These are phyloP conservation scores for Starmera dryadoides DNA, from an alignment of 805 yeast species.

Conservation along the genomic window DNA sequence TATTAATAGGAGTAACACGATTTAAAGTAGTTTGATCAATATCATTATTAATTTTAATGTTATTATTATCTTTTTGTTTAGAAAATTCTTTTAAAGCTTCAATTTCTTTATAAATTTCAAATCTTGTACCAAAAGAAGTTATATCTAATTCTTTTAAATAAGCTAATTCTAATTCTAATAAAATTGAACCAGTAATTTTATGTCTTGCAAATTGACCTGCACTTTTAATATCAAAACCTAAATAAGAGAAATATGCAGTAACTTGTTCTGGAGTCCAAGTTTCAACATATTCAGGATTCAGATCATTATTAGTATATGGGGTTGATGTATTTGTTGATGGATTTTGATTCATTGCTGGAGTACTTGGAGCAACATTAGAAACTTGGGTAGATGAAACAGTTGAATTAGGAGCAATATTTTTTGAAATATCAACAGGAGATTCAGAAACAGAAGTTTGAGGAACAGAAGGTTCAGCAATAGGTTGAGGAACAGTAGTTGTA, in stretches of 20 bases:
- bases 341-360: no score
- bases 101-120: slow-evolving; percentile 85
- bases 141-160: slow-evolving; percentile 90
- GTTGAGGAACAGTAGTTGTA: no score
- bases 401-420: neutral
- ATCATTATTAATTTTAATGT: no score
- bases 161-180: slow-evolving; percentile 78
- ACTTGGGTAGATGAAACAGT: no score
- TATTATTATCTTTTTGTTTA: slow-evolving; percentile 1
- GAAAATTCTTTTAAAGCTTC: slow-evolving; percentile 44
- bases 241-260: slow-evolving; percentile 59
- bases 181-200: slow-evolving; percentile 80
- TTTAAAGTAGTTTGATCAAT: no score
- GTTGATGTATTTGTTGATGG: neutral
- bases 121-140: slow-evolving; percentile 88
- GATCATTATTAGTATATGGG: slow-evolving; percentile 11
- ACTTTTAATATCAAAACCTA: slow-evolving; percentile 69
- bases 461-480: neutral
- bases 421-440: neutral
- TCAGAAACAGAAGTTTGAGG: neutral
- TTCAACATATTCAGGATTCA: slow-evolving; percentile 42
- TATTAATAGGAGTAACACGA: no score
- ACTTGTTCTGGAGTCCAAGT: slow-evolving; percentile 88
- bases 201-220: slow-evolving; percentile 79
- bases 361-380: no score